Conservation (phyloP, 345 rosid species). For the Linum usitatissimum region DNA sequence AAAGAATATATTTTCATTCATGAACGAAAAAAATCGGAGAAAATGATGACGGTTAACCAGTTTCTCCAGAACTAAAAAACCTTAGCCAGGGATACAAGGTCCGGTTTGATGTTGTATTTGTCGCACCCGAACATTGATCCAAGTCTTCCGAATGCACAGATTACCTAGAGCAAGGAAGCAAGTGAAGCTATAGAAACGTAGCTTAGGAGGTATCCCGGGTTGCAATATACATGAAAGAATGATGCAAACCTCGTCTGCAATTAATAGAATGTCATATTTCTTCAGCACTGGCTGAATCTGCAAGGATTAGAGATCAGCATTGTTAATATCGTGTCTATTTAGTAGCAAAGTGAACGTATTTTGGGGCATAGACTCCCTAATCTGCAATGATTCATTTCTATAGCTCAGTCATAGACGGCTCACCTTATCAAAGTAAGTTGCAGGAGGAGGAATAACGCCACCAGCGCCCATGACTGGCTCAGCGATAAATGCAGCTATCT, state of each 20-base stretch:
- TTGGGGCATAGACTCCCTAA: too few relatives aligned
- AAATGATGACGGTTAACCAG: background rate
- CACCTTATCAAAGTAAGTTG: slow-evolving; percentile 92
- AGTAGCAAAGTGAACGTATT: too few relatives aligned
- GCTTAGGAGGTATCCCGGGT: slow-evolving; percentile 1
- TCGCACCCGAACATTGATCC: slow-evolving; percentile 94
- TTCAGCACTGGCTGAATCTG: slow-evolving; percentile 88
- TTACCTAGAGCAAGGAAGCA: slow-evolving; percentile 41
- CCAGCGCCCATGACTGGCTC: slow-evolving; percentile 99
- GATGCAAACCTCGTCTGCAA: slow-evolving; percentile 78
- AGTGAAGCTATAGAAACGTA: background rate
- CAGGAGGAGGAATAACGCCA: slow-evolving; percentile 93
- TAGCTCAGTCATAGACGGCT: too few relatives aligned
- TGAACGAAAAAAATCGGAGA: background rate
- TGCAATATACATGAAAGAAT: background rate
- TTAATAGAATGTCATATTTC: slow-evolving; percentile 77
- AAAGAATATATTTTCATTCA: slow-evolving; percentile 10
- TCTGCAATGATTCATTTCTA: too few relatives aligned
- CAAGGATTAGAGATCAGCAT: slow-evolving; percentile 9
- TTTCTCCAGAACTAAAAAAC: slow-evolving; percentile 22
- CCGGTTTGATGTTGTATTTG: slow-evolving; percentile 83
- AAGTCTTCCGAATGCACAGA: slow-evolving; percentile 96
- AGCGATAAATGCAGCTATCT: slow-evolving; percentile 95
- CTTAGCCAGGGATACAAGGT: slow-evolving; percentile 83
- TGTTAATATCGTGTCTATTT: background rate